These are phyloP conservation scores for Phytophthora pseudosyringae DNA, from an alignment of 352 stramenopile genomes.

Conservation along the genomic window DNA sequence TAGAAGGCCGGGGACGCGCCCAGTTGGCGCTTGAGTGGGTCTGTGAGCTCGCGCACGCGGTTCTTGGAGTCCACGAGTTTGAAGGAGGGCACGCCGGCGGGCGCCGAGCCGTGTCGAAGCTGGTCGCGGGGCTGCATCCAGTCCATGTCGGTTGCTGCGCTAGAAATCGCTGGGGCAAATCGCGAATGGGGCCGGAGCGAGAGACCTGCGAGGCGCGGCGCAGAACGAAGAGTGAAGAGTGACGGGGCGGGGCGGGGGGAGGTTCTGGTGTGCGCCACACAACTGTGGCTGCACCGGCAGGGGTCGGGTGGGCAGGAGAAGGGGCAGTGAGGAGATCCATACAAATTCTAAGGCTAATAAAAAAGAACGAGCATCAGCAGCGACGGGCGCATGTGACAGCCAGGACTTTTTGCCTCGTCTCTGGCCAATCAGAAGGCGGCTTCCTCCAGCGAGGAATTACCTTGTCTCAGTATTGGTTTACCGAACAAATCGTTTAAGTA, in stretches of 20 bases:
- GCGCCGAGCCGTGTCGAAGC: slow-evolving; percentile 38
- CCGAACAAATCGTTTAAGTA: too few species aligned
- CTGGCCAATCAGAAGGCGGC: slow-evolving; percentile 19
- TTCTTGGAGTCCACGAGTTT: slow-evolving; percentile 78
- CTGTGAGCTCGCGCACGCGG: slow-evolving; percentile 71
- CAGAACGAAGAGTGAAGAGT: slow-evolving; percentile 40
- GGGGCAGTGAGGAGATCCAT: slow-evolving; percentile 33
- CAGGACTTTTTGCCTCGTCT: slow-evolving; percentile 28
- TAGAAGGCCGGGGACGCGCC: slow-evolving; percentile 25
- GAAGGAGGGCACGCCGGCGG: slow-evolving; percentile 55
- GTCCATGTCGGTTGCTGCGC: slow-evolving; percentile 40
- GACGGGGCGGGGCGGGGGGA: slow-evolving; percentile 12
- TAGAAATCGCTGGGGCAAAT: slow-evolving; percentile 2
- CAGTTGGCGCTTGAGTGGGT: slow-evolving; percentile 44
- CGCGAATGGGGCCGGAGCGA: neutral
- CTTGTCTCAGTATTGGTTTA: too few species aligned
- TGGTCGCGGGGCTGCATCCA: slow-evolving; percentile 65
- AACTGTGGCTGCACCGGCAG: slow-evolving; percentile 29
- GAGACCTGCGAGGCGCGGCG: slow-evolving; percentile 22
- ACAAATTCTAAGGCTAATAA: slow-evolving; percentile 25
- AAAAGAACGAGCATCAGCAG: slow-evolving; percentile 26
- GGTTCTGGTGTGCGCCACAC: slow-evolving; percentile 26
- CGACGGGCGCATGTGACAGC: slow-evolving; percentile 27
- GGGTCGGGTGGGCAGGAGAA: slow-evolving; percentile 22
- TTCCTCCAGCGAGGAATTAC: neutral